phyloP scores from a whole-genome alignment of 2,329 filamentous ascomycete species.

The Alternaria sp. region DNA sequence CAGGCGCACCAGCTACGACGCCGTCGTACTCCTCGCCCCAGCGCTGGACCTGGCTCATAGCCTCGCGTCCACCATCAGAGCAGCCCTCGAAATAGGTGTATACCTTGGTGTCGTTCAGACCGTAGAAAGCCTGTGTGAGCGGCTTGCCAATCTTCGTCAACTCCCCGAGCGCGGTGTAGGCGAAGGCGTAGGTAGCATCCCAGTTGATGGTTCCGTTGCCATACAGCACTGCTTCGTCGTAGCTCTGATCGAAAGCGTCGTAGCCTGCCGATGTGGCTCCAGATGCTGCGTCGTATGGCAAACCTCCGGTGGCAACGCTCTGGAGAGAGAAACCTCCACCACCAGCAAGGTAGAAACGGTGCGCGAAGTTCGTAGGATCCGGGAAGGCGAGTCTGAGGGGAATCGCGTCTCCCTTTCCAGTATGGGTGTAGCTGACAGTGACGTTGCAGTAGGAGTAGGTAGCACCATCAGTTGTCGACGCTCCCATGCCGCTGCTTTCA shows the following conservation, averaged over 20 bases:
- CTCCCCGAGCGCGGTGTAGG: slow-evolving; percentile 60
- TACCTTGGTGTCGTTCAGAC: slow-evolving; percentile 26
- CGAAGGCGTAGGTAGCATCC: slow-evolving; percentile 58
- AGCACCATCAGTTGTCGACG: background rate
- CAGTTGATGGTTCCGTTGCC: slow-evolving; percentile 61
- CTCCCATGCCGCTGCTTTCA: slow-evolving; percentile 25
- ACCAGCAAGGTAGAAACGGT: slow-evolving; percentile 56
- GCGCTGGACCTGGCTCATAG: slow-evolving; percentile 59
- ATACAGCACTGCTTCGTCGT: slow-evolving; percentile 40
- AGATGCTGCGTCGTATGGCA: slow-evolving; percentile 57
- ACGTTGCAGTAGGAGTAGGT: slow-evolving; percentile 54
- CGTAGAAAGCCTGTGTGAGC: slow-evolving; percentile 52
- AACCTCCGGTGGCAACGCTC: slow-evolving; percentile 49
- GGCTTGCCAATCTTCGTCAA: slow-evolving; percentile 58
- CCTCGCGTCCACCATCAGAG: slow-evolving; percentile 61
- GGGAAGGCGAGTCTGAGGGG: slow-evolving; percentile 52
- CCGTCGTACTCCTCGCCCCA: slow-evolving; percentile 59
- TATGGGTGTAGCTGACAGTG: slow-evolving; percentile 55
- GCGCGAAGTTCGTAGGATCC: slow-evolving; percentile 52
- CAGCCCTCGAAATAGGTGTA: slow-evolving; percentile 63
- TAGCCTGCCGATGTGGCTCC: slow-evolving; percentile 61
- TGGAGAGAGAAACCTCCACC: slow-evolving; percentile 51
- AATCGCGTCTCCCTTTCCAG: slow-evolving; percentile 37
- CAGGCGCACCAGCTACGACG: slow-evolving; percentile 55
- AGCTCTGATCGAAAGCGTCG: slow-evolving; percentile 53